Percentiles rank a stretch among this genome's conserved stretches.
phyloP scores from a whole-genome alignment of 768 basidiomycete species.

The Boletus rubropictus region DNA sequence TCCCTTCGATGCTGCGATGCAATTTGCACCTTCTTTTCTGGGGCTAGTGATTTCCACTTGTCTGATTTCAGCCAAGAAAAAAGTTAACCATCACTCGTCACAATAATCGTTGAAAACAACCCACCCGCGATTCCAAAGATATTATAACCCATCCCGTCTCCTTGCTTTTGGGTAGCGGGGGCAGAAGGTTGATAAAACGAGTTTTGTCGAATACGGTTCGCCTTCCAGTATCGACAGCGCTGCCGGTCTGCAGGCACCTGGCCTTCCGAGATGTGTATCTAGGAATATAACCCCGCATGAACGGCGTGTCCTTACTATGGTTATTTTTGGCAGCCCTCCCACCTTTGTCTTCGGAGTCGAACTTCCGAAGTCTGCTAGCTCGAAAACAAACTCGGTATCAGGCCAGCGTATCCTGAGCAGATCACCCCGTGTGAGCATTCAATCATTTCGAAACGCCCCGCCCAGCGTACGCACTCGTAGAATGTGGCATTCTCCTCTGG shows the following conservation, averaged over 20 bases:
- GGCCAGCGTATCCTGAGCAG: constrained; percentile 27
- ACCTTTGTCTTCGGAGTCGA: constrained; percentile 30
- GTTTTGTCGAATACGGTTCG: constrained; percentile 24
- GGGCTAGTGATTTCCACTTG: constrained; percentile 20
- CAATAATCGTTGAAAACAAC: neutral
- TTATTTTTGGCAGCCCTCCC: neutral
- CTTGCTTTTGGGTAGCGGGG: constrained; percentile 6
- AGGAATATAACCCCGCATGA: neutral
- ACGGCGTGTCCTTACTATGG: neutral
- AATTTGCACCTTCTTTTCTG: constrained; percentile 20
- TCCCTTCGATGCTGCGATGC: constrained; percentile 7
- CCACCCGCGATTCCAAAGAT: constrained; percentile 22
- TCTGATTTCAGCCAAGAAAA: constrained; percentile 7
- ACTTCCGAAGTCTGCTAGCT: constrained; percentile 21
- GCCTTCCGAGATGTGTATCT: constrained; percentile 25
- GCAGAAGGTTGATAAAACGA: constrained; percentile 28
- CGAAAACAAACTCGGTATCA: constrained; percentile 24
- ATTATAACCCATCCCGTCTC: constrained; percentile 11
- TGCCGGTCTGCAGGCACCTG: constrained; percentile 19
- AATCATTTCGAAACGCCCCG: neutral
- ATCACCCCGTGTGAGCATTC: neutral
- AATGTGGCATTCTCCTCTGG: constrained; percentile 25
- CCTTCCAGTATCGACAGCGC: constrained; percentile 29
- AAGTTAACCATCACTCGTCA: neutral
- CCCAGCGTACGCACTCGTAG: constrained; percentile 18